These are phyloP conservation scores for Trichophyton equinum DNA, from an alignment of 2,329 filamentous ascomycete genomes.

Conservation along the genomic window DNA sequence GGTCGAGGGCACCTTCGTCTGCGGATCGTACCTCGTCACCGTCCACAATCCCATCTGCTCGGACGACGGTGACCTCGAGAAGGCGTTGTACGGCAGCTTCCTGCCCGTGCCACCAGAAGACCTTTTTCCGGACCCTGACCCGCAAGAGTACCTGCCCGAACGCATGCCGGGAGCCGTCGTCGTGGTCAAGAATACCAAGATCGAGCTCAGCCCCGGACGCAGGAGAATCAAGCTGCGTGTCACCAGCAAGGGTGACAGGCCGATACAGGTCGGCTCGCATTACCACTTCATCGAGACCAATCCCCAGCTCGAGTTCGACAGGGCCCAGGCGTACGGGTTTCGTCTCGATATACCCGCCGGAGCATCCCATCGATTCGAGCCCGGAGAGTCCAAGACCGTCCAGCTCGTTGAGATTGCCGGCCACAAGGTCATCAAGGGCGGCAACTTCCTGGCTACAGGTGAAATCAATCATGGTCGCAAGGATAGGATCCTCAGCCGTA, in stretches of 20 bases:
- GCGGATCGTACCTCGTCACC: slow-evolving; percentile 85
- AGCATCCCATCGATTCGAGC: slow-evolving; percentile 86
- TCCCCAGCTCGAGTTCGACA: slow-evolving; percentile 77
- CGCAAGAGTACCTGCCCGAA: slow-evolving; percentile 52
- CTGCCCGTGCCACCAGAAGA: slow-evolving; percentile 61
- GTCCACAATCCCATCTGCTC: slow-evolving; percentile 80
- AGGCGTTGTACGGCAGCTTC: slow-evolving; percentile 83
- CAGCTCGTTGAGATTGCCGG: slow-evolving; percentile 81
- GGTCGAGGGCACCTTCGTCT: slow-evolving; percentile 86
- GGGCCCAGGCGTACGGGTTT: slow-evolving; percentile 67
- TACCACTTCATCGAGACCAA: slow-evolving; percentile 97
- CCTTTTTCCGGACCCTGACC: slow-evolving; percentile 53
- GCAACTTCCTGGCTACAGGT: slow-evolving; percentile 67
- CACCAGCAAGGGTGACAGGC: slow-evolving; percentile 75
- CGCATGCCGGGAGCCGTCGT: slow-evolving; percentile 71
- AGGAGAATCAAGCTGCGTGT: slow-evolving; percentile 63
- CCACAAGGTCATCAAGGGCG: slow-evolving; percentile 64
- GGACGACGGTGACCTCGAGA: slow-evolving; percentile 75
- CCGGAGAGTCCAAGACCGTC: slow-evolving; percentile 82
- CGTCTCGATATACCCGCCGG: slow-evolving; percentile 82
- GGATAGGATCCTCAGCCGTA: slow-evolving; percentile 52
- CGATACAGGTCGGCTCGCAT: slow-evolving; percentile 85
- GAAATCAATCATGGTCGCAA: slow-evolving; percentile 51
- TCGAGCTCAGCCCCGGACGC: slow-evolving; percentile 61
- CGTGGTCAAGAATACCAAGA: slow-evolving; percentile 51